phyloP scores from a whole-genome alignment of 371 early-diverging fungal species.

The Smittium culicis region DNA sequence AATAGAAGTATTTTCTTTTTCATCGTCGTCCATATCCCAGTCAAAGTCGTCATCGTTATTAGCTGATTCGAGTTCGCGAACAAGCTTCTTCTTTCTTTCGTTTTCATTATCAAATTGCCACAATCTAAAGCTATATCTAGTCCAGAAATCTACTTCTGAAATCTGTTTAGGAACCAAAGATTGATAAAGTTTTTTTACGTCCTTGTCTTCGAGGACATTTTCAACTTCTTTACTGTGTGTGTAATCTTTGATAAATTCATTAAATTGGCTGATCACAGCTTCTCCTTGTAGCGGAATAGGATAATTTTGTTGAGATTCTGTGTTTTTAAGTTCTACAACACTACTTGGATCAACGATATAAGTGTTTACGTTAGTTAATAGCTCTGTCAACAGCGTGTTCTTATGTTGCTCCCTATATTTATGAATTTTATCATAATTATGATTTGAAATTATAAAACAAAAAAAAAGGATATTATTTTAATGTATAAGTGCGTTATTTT shows the following conservation, averaged over 20 bases:
- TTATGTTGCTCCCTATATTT: slow-evolving; percentile 1
- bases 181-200: slow-evolving; percentile 11
- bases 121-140: slow-evolving; percentile 23
- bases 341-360: slow-evolving; percentile 18
- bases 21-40: slow-evolving; percentile 27
- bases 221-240: not conserved
- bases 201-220: slow-evolving; percentile 12
- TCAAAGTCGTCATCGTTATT: slow-evolving; percentile 26
- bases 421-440: not conserved
- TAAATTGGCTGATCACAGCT: slow-evolving; percentile 5
- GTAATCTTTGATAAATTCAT: slow-evolving; percentile 13
- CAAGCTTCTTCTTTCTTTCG: slow-evolving; percentile 21
- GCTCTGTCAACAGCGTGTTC: slow-evolving; percentile 21
- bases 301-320: not conserved
- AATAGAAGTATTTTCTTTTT: not conserved
- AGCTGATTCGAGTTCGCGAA: slow-evolving; percentile 24
- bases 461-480: not conserved
- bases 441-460: not conserved
- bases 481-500: not conserved
- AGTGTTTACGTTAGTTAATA: slow-evolving; percentile 19
- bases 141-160: slow-evolving; percentile 21
- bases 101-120: slow-evolving; percentile 28
- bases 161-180: slow-evolving; percentile 19
- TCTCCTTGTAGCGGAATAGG: not conserved
- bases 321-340: not conserved